phyloP scores from a whole-genome alignment of 768 basidiomycete species.

The Russula compacta region DNA sequence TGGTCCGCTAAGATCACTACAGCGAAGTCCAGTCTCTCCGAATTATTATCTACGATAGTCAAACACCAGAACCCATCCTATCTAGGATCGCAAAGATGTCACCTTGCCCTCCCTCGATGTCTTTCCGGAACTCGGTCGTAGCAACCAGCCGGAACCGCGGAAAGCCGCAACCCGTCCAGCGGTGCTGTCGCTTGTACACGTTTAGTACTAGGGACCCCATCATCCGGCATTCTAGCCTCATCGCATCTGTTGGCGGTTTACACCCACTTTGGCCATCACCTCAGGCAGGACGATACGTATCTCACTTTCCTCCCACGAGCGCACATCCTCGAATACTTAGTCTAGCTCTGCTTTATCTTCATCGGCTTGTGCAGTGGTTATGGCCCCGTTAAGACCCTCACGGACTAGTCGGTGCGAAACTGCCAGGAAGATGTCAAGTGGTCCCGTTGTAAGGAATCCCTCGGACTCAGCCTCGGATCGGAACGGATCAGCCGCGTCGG shows the following conservation, averaged over 20 bases:
- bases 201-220: slow-evolving; percentile 81
- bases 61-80: slow-evolving; percentile 41
- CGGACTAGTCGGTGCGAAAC: slow-evolving; percentile 85
- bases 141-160: slow-evolving; percentile 43
- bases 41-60: slow-evolving; percentile 80
- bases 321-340: slow-evolving; percentile 92
- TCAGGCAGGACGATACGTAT: slow-evolving; percentile 52
- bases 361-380: slow-evolving; percentile 79
- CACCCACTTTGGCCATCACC: slow-evolving; percentile 56
- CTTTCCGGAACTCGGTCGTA: slow-evolving; percentile 57
- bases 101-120: slow-evolving; percentile 59
- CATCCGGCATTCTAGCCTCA: slow-evolving; percentile 78
- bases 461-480: too few species aligned
- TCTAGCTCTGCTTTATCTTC: slow-evolving; percentile 71
- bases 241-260: slow-evolving; percentile 77
- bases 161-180: slow-evolving; percentile 38
- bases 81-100: slow-evolving; percentile 58
- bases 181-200: slow-evolving; percentile 69
- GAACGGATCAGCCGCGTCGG: too few species aligned
- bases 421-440: slow-evolving; percentile 79
- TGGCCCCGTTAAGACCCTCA: slow-evolving; percentile 91
- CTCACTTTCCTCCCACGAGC: slow-evolving; percentile 91
- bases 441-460: too few species aligned
- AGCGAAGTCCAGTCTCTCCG: slow-evolving; percentile 76
- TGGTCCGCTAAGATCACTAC: too few species aligned